phyloP scores from a whole-genome alignment of 768 basidiomycete species.

The Boletus pseudopeckii region DNA sequence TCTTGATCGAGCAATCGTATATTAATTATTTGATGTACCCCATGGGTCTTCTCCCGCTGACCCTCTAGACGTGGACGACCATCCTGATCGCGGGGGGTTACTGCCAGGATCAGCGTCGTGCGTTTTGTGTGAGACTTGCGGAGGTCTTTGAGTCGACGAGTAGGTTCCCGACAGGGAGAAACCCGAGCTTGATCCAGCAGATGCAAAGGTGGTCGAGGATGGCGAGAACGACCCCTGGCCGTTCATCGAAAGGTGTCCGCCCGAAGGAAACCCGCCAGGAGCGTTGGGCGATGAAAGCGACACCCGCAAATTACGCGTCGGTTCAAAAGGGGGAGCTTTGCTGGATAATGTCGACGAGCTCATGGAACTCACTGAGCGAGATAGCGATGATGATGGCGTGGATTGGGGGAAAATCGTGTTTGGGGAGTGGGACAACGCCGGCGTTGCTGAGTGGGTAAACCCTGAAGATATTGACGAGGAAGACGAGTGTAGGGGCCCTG shows the following conservation, averaged over 20 bases:
- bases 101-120: conserved; percentile 7
- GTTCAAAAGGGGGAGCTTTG: conserved; percentile 55
- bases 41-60: conserved; percentile 17
- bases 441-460: conserved; percentile 8
- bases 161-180: conserved; percentile 14
- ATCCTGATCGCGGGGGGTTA: conserved; percentile 9
- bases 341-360: conserved; percentile 46
- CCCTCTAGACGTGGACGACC: conserved; percentile 10
- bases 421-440: conserved; percentile 12
- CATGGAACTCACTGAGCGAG: conserved; percentile 28
- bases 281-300: conserved; percentile 21
- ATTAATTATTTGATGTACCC: conserved; percentile 10
- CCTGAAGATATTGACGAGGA: conserved; percentile 18
- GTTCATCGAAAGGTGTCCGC: conserved; percentile 9
- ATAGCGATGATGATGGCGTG: conserved; percentile 23
- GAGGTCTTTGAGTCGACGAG: conserved; percentile 14
- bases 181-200: conserved; percentile 8
- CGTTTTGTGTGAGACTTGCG: conserved; percentile 4
- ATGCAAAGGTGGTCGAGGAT: conserved; percentile 11
- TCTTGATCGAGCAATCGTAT: not conserved
- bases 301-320: conserved; percentile 30
- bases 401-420: conserved; percentile 19
- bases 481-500: conserved; percentile 9
- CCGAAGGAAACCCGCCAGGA: conserved; percentile 12
- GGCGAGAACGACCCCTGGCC: conserved; percentile 18